Evolutionary conservation across 2,329 filamentous ascomycete genomes (phyloP).

Genomic region (Xylaria polymorpha): DNA sequence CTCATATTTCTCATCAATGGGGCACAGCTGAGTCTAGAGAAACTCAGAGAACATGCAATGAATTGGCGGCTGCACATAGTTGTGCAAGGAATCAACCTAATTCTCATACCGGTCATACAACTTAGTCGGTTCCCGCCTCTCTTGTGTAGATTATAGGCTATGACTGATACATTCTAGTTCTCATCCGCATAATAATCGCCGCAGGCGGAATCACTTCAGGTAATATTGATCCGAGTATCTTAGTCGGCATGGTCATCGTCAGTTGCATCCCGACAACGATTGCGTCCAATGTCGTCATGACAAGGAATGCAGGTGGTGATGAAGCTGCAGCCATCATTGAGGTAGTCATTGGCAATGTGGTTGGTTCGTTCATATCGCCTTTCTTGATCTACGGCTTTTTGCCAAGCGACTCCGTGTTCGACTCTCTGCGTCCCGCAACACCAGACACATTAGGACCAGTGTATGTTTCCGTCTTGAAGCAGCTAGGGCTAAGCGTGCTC

Average conservation of each 20-base stretch:
- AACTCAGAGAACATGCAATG: constrained; percentile 69
- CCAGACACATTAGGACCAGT: constrained; percentile 67
- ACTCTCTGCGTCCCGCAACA: constrained; percentile 65
- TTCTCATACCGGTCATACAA: constrained; percentile 72
- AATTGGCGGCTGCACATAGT: constrained; percentile 76
- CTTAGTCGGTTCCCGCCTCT: constrained; percentile 58
- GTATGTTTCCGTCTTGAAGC: constrained; percentile 74
- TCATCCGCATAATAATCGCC: constrained; percentile 61
- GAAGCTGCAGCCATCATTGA: constrained; percentile 74
- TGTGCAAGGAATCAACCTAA: constrained; percentile 74
- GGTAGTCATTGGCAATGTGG: constrained; percentile 75
- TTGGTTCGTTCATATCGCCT: constrained; percentile 75
- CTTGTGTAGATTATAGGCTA: constrained; percentile 9
- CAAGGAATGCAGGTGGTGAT: constrained; percentile 74
- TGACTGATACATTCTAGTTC: constrained; percentile 49
- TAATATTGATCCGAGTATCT: constrained; percentile 71
- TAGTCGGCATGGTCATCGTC: constrained; percentile 75
- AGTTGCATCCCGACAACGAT: constrained; percentile 79
- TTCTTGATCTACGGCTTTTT: constrained; percentile 72
- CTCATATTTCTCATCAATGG: constrained; percentile 79
- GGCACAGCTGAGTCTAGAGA: constrained; percentile 72
- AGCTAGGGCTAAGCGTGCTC: constrained; percentile 74
- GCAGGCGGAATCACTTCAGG: constrained; percentile 61
- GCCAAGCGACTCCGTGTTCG: constrained; percentile 63
- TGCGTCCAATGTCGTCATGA: constrained; percentile 80